Conservation (phyloP, 2,329 filamentous ascomycete genomes). For the Ophiosphaerella korrae region DNA sequence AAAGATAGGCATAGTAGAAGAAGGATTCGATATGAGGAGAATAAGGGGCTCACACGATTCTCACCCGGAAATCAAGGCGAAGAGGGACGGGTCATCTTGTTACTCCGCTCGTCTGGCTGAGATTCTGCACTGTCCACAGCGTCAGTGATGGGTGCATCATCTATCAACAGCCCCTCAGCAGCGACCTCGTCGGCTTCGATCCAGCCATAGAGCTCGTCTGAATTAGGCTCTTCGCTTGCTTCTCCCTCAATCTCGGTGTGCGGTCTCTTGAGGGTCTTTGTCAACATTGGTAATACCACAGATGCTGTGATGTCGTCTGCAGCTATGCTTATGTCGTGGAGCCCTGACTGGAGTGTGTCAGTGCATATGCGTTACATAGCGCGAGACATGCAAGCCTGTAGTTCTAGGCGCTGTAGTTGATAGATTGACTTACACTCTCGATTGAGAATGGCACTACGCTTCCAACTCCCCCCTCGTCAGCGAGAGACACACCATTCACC, state of each 20-base stretch:
- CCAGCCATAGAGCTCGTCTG: constrained; percentile 75
- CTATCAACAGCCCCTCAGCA: constrained; percentile 47
- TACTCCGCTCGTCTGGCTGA: constrained; percentile 24
- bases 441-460: constrained; percentile 57
- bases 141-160: constrained; percentile 28
- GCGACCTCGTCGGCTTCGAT: constrained; percentile 63
- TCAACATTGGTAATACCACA: constrained; percentile 21
- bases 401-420: constrained; percentile 31
- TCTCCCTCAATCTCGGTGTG: constrained; percentile 63
- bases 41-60: background rate
- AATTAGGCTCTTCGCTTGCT: constrained; percentile 64
- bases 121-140: constrained; percentile 18
- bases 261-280: constrained; percentile 62
- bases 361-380: constrained; percentile 22
- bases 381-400: constrained; percentile 14
- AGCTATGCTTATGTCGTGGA: constrained; percentile 39
- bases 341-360: constrained; percentile 37
- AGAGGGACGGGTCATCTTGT: constrained; percentile 32
- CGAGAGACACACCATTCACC: constrained; percentile 46
- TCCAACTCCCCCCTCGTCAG: constrained; percentile 51
- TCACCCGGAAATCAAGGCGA: constrained; percentile 19
- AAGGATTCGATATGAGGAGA: background rate
- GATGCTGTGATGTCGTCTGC: constrained; percentile 37
- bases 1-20: constrained; percentile 2
- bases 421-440: constrained; percentile 52